Evolutionary conservation across 345 rosid genomes (phyloP), one percentile per base, ranked within the genome.

Genomic region (Eucalyptus shirleyi): DNA sequence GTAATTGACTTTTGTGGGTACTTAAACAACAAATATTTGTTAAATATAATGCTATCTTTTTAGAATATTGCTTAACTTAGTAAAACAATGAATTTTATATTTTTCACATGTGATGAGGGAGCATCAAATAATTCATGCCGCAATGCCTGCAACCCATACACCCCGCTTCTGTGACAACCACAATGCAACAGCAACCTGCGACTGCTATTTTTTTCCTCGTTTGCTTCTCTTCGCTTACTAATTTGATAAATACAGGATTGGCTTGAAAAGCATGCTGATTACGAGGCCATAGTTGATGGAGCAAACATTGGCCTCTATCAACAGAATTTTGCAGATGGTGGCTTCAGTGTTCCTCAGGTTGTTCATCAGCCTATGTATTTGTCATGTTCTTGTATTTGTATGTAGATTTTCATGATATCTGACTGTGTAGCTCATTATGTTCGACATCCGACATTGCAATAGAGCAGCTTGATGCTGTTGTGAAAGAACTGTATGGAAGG

Each of bases 241-340:
- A n/a, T 51, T 9, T 16, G 19, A 15, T 59, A 7, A 87, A 19
- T 88, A 55, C 42, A 98, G 98, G 95, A 93, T 80, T 96, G 98
- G 99, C 94, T 98, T 90, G 94, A 92, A 23, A 92, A 93, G 85
- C 93, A 94, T 93, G 93, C 91, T 87, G 91, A 89, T 86, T 96
- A 94, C 89, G 95, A 96, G 90, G 97, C 98, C 93, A 93, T 98
- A 88, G 92, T 95, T 21, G 99, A 98, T 94, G 99, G 97, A 90
- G 99, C 99, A 91, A 97, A 97, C 93, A 89, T 97, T 91, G 98
- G 98, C 16, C 97, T 97, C 87, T 95, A 94, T 92, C 98, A 96
- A 90, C 99, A 97, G 90, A 96, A 97, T 91, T 97, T 96, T 92
- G 94, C 94, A 24, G 98, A 96, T 87, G 99, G 99, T 30, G 95